Evolutionary conservation across 202 grass and related monocot species (phyloP), one percentile per base, ranked within the genome.

Genomic region (Brachypodium distachyon): DNA sequence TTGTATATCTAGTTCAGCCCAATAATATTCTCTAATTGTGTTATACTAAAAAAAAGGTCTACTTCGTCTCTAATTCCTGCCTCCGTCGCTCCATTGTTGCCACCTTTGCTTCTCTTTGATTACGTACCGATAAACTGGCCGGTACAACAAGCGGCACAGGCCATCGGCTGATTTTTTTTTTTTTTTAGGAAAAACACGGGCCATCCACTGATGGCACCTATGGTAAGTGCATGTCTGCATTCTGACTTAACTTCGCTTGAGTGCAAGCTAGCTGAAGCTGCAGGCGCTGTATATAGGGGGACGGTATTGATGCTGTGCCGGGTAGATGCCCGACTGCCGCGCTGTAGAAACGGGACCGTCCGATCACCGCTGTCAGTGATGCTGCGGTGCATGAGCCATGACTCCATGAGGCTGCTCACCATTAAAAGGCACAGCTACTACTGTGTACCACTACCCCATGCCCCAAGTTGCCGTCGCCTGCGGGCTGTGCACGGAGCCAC

Each of bases 261-360:
- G n/a, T n/a, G n/a, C n/a, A n/a, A n/a, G n/a, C n/a, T n/a, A n/a
- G n/a, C n/a, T n/a, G 25, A 21, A 44, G 26, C 72, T 59, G 53
- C 29, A 50, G 31, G 44, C 58, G 2, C 13, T 16, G 21, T 21
- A 65, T 32, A 58, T 23, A 25, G 43, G 29, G 37, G 61, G 7
- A 65, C 19, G 37, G 37, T 41, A 66, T 61, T 56, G 41, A 29
- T 19, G 64, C 57, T 1, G 56, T 57, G 75, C 47, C 46, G 57
- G 5, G 17, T 19, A 17, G 23, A 46, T 61, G 42, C 17, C 52
- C 67, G 49, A 12, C 49, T 72, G 66, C 50, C 38, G 37, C 62
- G 82, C 26, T 72, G 74, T 71, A 61, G 46, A 72, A 39, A 65
- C 21, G 74, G 73, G 73, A 49, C 71, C 56, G 19, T 47, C 33